These are phyloP conservation scores for Triangularia setosa DNA, from an alignment of 2,329 filamentous ascomycete genomes.

Conservation along the genomic window DNA sequence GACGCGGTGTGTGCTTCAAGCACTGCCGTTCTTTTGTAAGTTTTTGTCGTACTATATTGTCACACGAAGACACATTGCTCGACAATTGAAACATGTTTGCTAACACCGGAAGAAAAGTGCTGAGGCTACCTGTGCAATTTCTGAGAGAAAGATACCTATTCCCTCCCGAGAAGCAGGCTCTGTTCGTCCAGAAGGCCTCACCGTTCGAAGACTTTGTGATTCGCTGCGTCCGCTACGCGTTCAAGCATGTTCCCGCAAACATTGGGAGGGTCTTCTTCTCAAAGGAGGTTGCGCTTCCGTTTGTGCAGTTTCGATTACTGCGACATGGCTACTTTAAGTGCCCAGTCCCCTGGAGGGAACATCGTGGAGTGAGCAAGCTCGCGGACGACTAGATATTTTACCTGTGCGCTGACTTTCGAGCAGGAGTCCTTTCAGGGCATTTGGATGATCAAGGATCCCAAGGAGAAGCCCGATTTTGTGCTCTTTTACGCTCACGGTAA, in stretches of 20 bases:
- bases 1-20: conserved; percentile 52
- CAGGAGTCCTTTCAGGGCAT: conserved; percentile 57
- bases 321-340: conserved; percentile 63
- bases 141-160: conserved; percentile 54
- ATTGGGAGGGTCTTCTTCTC: conserved; percentile 76
- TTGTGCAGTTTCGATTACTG: conserved; percentile 70
- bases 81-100: neutral
- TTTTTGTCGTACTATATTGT: neutral
- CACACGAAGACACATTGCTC: neutral
- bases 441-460: conserved; percentile 63
- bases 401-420: conserved; percentile 16
- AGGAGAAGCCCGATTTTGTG: conserved; percentile 66
- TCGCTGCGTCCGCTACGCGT: conserved; percentile 73
- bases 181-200: conserved; percentile 66
- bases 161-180: conserved; percentile 42
- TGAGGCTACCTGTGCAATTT: conserved; percentile 56
- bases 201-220: conserved; percentile 75
- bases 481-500: conserved; percentile 77
- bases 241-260: conserved; percentile 63
- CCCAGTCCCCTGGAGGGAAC: conserved; percentile 61
- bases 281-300: conserved; percentile 67
- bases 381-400: neutral
- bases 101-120: too few species aligned
- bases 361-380: conserved; percentile 41
- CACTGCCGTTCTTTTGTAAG: conserved; percentile 67